A percentile compares a stretch with the other conserved stretches of the same genome.
These are phyloP conservation scores for Alternaria triticimaculans DNA, from an alignment of 2,329 filamentous ascomycete species.

Conservation along the genomic window DNA sequence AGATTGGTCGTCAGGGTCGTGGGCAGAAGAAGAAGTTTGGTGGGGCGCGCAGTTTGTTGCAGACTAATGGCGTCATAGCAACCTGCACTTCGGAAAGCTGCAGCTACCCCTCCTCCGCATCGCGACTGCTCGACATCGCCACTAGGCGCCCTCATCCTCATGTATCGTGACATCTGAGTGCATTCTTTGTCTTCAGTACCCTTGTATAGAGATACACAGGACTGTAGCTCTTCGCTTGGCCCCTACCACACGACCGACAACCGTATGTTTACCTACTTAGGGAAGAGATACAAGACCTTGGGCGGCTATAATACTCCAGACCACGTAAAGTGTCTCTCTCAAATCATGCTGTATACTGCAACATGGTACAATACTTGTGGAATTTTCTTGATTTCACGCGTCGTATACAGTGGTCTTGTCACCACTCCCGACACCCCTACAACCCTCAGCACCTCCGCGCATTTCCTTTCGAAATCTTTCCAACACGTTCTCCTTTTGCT, in stretches of 20 bases:
- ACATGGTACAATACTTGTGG: not conserved
- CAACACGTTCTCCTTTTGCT: not conserved
- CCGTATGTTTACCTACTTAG: not conserved
- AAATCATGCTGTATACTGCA: not conserved
- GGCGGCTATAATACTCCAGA: not conserved
- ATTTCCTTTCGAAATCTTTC: not conserved
- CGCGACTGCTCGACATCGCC: constrained; percentile 18
- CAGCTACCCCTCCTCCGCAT: constrained; percentile 37
- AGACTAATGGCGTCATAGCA: constrained; percentile 24
- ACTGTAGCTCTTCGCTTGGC: not conserved
- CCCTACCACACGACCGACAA: not conserved
- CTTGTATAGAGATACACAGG: not conserved
- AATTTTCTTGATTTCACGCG: not conserved
- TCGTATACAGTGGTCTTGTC: not conserved
- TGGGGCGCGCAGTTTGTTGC: constrained; percentile 19
- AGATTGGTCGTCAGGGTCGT: constrained; percentile 7
- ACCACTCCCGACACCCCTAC: not conserved
- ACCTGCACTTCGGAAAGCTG: constrained; percentile 12
- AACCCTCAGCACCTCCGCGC: not conserved
- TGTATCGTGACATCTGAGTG: not conserved
- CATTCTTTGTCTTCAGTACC: not conserved
- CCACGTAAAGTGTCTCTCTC: not conserved
- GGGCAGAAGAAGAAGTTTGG: constrained; percentile 21
- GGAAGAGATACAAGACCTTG: not conserved
- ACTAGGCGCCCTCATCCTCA: constrained; percentile 14